A percentile compares a stretch with the other conserved stretches of the same genome.
These are phyloP conservation scores for Ophiostoma montium DNA, from an alignment of 2,329 filamentous ascomycete genomes.

Conservation along the genomic window DNA sequence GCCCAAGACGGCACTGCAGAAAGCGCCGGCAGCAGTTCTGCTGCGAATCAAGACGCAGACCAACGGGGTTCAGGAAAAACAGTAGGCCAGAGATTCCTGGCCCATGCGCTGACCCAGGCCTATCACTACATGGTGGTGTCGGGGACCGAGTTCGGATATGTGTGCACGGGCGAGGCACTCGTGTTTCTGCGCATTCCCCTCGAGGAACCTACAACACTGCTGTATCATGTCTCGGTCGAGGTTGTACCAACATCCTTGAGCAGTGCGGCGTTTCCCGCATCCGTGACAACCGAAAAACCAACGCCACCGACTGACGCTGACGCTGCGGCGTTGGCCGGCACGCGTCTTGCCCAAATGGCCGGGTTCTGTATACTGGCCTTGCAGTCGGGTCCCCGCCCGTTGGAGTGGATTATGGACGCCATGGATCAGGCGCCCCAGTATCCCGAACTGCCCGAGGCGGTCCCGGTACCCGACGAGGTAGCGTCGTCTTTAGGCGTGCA, in stretches of 20 bases:
- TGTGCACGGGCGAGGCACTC: not conserved
- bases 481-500: not conserved
- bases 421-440: not conserved
- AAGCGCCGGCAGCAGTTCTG: not conserved
- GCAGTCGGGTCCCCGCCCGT: not conserved
- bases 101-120: not conserved
- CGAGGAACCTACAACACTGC: not conserved
- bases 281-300: not conserved
- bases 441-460: not conserved
- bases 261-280: not conserved
- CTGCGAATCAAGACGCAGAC: not conserved
- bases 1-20: not conserved
- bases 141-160: not conserved
- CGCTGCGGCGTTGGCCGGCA: not conserved
- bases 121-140: slow-evolving; percentile 2
- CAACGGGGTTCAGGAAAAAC: not conserved
- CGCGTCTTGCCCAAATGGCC: not conserved
- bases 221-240: not conserved
- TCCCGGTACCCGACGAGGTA: not conserved
- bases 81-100: not conserved
- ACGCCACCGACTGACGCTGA: not conserved
- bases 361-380: not conserved
- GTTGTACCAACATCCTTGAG: not conserved
- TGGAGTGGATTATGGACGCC: not conserved
- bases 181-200: not conserved